Evolutionary conservation across 345 rosid genomes (phyloP), one percentile per base, ranked within the genome.

Genomic region (Psidium friedrichsthalianum): DNA sequence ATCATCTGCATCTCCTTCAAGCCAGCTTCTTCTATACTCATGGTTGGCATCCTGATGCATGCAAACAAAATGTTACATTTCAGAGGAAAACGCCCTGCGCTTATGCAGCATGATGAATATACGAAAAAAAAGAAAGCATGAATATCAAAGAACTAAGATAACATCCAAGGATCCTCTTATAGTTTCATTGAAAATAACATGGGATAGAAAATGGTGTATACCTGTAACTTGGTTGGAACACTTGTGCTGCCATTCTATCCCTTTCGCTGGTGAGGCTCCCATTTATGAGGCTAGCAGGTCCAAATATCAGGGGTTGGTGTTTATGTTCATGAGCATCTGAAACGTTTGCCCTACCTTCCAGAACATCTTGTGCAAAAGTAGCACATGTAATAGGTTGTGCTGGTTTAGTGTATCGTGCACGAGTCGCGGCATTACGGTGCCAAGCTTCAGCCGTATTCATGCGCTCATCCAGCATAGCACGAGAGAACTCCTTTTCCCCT

Each of bases 21-120:
- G 49, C 99, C 99, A 84, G 99, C 99, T 90, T 95, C 99, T 89
- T 98, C 99, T 83, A 98, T 96, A 87, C 99, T 94, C 98, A 96
- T 96, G 24, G 99, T 98, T 27, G 99, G 99, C 94, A 96, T 88
- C 96, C 99, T 96, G 51, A 51, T 54, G 80, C 51, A 51, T 76
- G 82, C 47, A 44, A 76, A 49, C 85, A 61, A 32, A 11, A 61
- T 6, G n/a, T n/a, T 21, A 9, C 8, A 84, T 14, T 47, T 42
- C 44, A 61, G 42, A 42, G n/a, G 42, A 84, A 59, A 25, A 51
- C 55, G 51, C 81, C 32, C 85, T 40, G 3, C 27, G 4, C 24
- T 36, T 24, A n/a, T 25, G 0, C 7, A 69, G 47, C 47, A 69
- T 44, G 80, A 69, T 13, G 80, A 36, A 4, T 18, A 36, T 69